These are phyloP conservation scores for Lactuca saligna DNA, from an alignment of 129 eudicot genomes.

Conservation along the genomic window DNA sequence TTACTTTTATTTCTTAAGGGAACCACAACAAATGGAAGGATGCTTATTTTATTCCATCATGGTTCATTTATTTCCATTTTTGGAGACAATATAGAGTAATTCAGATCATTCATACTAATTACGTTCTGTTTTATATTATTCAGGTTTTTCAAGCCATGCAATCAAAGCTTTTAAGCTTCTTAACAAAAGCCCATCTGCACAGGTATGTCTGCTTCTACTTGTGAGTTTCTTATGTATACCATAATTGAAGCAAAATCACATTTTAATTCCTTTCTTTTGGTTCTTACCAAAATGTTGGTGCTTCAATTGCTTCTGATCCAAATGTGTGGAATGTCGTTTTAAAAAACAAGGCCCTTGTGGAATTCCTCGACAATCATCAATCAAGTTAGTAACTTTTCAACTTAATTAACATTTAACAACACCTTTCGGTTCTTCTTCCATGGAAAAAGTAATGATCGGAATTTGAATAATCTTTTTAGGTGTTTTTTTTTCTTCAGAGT, in stretches of 20 bases:
- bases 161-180: slow-evolving; percentile 71
- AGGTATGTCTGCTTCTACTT: slow-evolving; percentile 41
- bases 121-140: too few relatives aligned
- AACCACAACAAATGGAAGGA: slow-evolving; percentile 91
- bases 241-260: not conserved
- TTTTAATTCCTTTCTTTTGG: not conserved
- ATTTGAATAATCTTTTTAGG: slow-evolving; percentile 5
- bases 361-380: slow-evolving; percentile 52
- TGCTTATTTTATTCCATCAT: slow-evolving; percentile 76
- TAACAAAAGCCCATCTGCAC: slow-evolving; percentile 57
- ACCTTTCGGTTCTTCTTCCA: too few relatives aligned
- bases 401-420: not conserved
- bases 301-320: slow-evolving; percentile 86
- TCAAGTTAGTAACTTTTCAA: slow-evolving; percentile 40
- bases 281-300: slow-evolving; percentile 62
- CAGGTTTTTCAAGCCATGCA: slow-evolving; percentile 39
- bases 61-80: slow-evolving; percentile 65
- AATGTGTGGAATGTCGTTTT: slow-evolving; percentile 84
- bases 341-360: slow-evolving; percentile 58
- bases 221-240: not conserved
- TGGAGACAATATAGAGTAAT: too few relatives aligned
- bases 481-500: slow-evolving; percentile 21
- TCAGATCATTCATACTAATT: too few relatives aligned
- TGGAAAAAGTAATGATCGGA: too few relatives aligned
- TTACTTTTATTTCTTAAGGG: slow-evolving; percentile 98